Conservation (phyloP, 2,329 filamentous ascomycete genomes). For the Paecilomyces fulvus region DNA sequence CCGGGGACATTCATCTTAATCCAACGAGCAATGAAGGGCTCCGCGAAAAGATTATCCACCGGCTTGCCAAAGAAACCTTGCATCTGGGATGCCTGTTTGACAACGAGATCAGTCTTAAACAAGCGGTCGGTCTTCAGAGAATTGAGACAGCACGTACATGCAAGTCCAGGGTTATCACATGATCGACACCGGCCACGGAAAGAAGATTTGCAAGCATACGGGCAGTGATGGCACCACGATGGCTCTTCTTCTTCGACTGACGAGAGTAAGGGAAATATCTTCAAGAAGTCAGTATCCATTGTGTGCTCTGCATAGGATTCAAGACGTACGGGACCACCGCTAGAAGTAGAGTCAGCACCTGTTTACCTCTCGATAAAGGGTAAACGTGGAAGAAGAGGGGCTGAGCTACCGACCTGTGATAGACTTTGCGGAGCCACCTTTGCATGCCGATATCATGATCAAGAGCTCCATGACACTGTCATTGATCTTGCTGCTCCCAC, state of each 20-base stretch:
- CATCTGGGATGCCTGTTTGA: constrained; percentile 72
- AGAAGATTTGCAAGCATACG: constrained; percentile 95
- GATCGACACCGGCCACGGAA: constrained; percentile 86
- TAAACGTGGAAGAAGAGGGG: constrained; percentile 1
- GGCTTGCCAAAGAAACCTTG: constrained; percentile 98
- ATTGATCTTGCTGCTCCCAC: constrained; percentile 90
- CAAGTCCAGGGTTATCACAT: constrained; percentile 94
- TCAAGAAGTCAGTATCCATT: constrained; percentile 29
- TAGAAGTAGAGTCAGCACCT: constrained; percentile 8
- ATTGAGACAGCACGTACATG: constrained; percentile 49
- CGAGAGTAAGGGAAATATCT: constrained; percentile 97
- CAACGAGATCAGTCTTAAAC: constrained; percentile 8
- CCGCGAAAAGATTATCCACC: constrained; percentile 93
- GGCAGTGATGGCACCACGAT: constrained; percentile 90
- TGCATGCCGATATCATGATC: constrained; percentile 98
- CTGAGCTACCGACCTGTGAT: constrained; percentile 65
- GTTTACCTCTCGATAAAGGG: neutral
- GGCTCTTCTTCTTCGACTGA: constrained; percentile 98
- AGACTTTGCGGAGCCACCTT: constrained; percentile 92
- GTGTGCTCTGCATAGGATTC: constrained; percentile 18
- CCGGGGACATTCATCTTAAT: constrained; percentile 78
- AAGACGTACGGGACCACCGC: constrained; percentile 41
- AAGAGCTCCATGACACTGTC: constrained; percentile 98
- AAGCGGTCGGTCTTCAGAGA: neutral
- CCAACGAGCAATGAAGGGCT: constrained; percentile 92